These are phyloP conservation scores for Erythrobasidium yunnanense DNA, from an alignment of 768 basidiomycete genomes.

Conservation along the genomic window DNA sequence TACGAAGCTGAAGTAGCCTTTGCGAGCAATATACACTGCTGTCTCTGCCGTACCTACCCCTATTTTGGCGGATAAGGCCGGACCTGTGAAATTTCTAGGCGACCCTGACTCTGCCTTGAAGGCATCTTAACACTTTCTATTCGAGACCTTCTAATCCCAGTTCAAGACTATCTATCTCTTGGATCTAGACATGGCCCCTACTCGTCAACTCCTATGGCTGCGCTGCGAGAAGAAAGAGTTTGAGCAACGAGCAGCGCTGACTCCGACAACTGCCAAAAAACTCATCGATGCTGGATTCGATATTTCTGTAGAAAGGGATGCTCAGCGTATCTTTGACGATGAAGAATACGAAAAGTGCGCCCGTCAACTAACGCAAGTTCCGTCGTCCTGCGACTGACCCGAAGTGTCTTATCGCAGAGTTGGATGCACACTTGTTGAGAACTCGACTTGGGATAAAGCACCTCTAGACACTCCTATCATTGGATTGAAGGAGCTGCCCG, in stretches of 20 bases:
- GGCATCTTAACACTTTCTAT: too few species aligned
- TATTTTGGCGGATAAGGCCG: too few species aligned
- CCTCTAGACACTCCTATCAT: conserved; percentile 67
- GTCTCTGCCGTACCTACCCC: too few species aligned
- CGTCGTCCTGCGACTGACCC: not conserved
- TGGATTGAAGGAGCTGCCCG: conserved; percentile 78
- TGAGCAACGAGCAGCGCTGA: conserved; percentile 82
- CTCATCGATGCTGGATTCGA: conserved; percentile 82
- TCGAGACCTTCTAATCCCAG: too few species aligned
- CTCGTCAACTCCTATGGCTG: conserved; percentile 65
- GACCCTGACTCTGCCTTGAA: too few species aligned
- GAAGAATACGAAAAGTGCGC: conserved; percentile 80
- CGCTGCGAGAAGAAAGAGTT: conserved; percentile 95
- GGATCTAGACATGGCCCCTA: too few species aligned
- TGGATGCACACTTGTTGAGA: conserved; percentile 73
- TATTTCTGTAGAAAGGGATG: conserved; percentile 81
- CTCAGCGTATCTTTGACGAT: conserved; percentile 87
- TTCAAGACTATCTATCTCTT: too few species aligned
- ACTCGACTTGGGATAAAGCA: conserved; percentile 79
- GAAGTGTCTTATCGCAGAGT: conserved; percentile 49
- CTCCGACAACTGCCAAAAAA: conserved; percentile 76
- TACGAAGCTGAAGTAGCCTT: too few species aligned
- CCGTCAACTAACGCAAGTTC: not conserved
- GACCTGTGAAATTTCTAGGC: too few species aligned
- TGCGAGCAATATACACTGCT: too few species aligned